A percentile compares a stretch with the other conserved stretches of the same genome.
These are phyloP conservation scores for Magnaporthiopsis poae DNA, from an alignment of 2,329 filamentous ascomycete genomes.

Conservation along the genomic window DNA sequence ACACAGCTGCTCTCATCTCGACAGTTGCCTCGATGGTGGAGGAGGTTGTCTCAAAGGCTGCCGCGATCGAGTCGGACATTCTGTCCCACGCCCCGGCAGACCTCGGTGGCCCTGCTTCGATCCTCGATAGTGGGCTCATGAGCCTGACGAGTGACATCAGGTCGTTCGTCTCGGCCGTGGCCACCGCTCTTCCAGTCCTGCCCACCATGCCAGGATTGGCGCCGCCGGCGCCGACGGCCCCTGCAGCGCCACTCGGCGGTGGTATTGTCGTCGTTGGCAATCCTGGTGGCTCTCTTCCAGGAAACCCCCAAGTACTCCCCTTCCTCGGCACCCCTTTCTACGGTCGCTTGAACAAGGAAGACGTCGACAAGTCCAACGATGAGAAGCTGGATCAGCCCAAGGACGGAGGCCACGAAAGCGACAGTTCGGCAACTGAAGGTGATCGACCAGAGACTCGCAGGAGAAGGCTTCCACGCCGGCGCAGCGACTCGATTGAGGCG, in stretches of 20 bases:
- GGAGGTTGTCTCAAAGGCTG: slow-evolving; percentile 4
- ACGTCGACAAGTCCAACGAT: background rate
- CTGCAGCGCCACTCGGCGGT: no score
- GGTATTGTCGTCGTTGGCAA: background rate
- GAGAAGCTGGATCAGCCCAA: background rate
- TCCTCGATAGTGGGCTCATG: slow-evolving; percentile 3
- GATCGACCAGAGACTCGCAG: background rate
- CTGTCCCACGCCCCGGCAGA: slow-evolving; percentile 3
- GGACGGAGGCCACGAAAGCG: background rate
- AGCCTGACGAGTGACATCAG: slow-evolving; percentile 7
- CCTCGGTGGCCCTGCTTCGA: slow-evolving; percentile 4
- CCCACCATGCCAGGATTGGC: background rate
- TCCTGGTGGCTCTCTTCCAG: background rate
- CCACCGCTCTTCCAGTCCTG: background rate
- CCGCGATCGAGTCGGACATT: slow-evolving; percentile 5
- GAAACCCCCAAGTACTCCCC: background rate
- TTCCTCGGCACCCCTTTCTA: background rate
- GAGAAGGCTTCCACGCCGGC: background rate
- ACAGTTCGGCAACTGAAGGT: background rate
- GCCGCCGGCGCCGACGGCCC: background rate
- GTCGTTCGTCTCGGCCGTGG: slow-evolving; percentile 7
- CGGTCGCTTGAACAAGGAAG: background rate
- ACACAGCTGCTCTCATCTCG: slow-evolving; percentile 4
- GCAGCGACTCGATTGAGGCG: background rate
- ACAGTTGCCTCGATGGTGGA: slow-evolving; percentile 4